These are phyloP conservation scores for Cucurbita moschata DNA, from an alignment of 306 rosid species.

Conservation along the genomic window DNA sequence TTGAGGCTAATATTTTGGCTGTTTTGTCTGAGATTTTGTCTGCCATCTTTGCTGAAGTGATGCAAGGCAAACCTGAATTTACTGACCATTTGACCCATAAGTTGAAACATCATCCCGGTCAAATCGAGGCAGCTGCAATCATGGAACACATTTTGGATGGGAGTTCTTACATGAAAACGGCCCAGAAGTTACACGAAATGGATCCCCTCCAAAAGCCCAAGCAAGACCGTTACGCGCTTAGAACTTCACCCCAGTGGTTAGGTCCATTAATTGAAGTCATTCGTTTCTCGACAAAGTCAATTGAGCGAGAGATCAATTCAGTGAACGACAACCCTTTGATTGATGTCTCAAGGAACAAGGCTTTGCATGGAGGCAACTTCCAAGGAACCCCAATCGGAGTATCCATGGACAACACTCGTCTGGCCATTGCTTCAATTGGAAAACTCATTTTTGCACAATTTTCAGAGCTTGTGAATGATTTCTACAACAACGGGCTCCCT, in stretches of 20 bases:
- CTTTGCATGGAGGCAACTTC: slow-evolving; percentile 86
- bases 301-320: slow-evolving; percentile 77
- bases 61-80: slow-evolving; percentile 14
- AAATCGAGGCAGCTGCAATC: slow-evolving; percentile 81
- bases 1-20: not conserved
- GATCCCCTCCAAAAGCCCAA: slow-evolving; percentile 81
- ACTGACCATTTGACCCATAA: slow-evolving; percentile 28
- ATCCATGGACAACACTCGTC: slow-evolving; percentile 84
- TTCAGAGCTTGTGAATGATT: slow-evolving; percentile 79
- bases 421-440: slow-evolving; percentile 75
- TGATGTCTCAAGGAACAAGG: slow-evolving; percentile 85
- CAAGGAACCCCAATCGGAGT: slow-evolving; percentile 95
- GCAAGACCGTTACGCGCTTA: slow-evolving; percentile 67
- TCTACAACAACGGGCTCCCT: slow-evolving; percentile 73
- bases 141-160: slow-evolving; percentile 91
- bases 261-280: slow-evolving; percentile 83
- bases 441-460: slow-evolving; percentile 88
- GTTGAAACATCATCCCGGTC: slow-evolving; percentile 84
- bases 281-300: slow-evolving; percentile 59
- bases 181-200: slow-evolving; percentile 50
- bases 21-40: not conserved
- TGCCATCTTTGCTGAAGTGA: slow-evolving; percentile 44
- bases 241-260: slow-evolving; percentile 93
- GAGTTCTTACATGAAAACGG: slow-evolving; percentile 54
- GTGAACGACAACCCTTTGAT: slow-evolving; percentile 85